A percentile compares a stretch with the other conserved stretches of the same genome.
These are phyloP conservation scores for Prosopis cineraria DNA, from an alignment of 306 rosid genomes.

Conservation along the genomic window DNA sequence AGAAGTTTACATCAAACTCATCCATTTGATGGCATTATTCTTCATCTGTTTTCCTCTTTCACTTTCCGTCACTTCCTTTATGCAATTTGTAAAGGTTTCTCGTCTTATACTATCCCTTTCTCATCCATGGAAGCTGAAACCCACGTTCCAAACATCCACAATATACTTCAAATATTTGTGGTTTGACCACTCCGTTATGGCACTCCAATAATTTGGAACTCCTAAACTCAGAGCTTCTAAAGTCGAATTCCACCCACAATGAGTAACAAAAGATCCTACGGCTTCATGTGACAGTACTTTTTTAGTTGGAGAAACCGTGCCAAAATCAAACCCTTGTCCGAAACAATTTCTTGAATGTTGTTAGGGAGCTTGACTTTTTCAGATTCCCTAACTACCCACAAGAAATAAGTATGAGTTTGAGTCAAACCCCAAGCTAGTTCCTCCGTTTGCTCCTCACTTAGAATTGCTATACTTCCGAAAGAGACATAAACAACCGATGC, in stretches of 20 bases:
- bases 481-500: not conserved
- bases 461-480: not conserved
- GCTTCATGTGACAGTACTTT: not conserved
- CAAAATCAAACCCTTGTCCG: not conserved
- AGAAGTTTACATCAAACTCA: not conserved
- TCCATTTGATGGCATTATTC: not conserved
- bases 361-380: not conserved
- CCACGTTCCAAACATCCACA: slow-evolving; percentile 16
- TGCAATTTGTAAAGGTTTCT: slow-evolving; percentile 4
- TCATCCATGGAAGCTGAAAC: not conserved
- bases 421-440: slow-evolving; percentile 10
- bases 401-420: not conserved
- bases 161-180: not conserved
- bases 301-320: not conserved
- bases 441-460: not conserved
- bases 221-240: slow-evolving; percentile 7
- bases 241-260: slow-evolving; percentile 11
- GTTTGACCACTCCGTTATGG: slow-evolving; percentile 9
- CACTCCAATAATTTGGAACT: slow-evolving; percentile 3
- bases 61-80: slow-evolving; percentile 6
- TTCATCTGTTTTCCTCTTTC: not conserved
- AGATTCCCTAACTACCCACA: slow-evolving; percentile 1
- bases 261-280: not conserved
- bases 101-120: not conserved
- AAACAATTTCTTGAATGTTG: not conserved